Percentiles rank a stretch among this genome's conserved stretches.
Conservation (phyloP, 192 early-diverging fungal species). For the Coemansia sp. region DNA sequence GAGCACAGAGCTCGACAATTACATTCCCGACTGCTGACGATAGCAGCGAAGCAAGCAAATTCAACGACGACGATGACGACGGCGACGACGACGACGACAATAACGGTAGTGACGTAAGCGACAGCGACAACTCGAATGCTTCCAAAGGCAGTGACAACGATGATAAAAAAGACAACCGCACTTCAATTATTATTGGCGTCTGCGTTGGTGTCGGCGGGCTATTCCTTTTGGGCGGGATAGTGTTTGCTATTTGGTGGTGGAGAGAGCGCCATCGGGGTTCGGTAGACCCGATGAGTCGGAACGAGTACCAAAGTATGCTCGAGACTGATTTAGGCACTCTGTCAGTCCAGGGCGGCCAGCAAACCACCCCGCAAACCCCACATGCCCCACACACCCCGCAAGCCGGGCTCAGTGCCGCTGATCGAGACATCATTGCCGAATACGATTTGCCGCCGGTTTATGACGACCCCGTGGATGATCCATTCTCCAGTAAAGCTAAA, state of each 20-base stretch:
- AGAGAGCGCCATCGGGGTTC: background rate
- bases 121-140: background rate
- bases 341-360: too few relatives aligned
- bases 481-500: too few relatives aligned
- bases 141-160: too few relatives aligned
- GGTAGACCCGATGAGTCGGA: conserved; percentile 5
- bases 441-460: conserved; percentile 1
- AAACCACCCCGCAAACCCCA: too few relatives aligned
- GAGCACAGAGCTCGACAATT: background rate
- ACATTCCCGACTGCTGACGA: background rate
- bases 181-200: background rate
- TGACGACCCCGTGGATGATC: background rate
- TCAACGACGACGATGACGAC: too few relatives aligned
- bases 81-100: background rate
- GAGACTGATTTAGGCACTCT: background rate
- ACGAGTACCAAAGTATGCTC: conserved; percentile 3
- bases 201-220: background rate
- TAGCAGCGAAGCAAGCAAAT: background rate
- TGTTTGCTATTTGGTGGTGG: background rate
- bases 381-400: too few relatives aligned
- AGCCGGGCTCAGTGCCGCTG: background rate
- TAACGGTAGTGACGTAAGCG: background rate
- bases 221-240: background rate
- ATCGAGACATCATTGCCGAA: background rate
- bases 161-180: background rate